Evolutionary conservation across 345 rosid species (phyloP).

Genomic region (Balakata baccata): DNA sequence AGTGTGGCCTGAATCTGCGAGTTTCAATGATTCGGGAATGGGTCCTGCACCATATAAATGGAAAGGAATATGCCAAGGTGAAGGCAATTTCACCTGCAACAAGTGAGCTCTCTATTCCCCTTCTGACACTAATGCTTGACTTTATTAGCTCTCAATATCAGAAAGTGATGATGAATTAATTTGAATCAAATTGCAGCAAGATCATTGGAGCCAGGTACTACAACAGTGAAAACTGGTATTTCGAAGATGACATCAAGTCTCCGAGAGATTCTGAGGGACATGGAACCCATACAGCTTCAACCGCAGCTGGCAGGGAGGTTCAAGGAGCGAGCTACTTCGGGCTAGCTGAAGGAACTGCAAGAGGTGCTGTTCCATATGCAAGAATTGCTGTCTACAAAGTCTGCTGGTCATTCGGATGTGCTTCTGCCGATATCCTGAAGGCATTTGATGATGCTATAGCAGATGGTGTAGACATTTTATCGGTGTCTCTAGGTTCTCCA

Average conservation of each 20-base stretch:
- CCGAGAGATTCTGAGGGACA: slow-evolving; percentile 31
- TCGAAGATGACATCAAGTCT: slow-evolving; percentile 11
- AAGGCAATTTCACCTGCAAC: slow-evolving; percentile 30
- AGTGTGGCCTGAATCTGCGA: slow-evolving; percentile 26
- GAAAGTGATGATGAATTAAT: not conserved
- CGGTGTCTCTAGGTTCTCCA: slow-evolving; percentile 19
- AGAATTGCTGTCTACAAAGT: slow-evolving; percentile 38
- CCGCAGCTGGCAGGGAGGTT: slow-evolving; percentile 30
- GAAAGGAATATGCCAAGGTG: slow-evolving; percentile 27
- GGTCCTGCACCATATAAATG: slow-evolving; percentile 23
- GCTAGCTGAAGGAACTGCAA: slow-evolving; percentile 31
- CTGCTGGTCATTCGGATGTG: slow-evolving; percentile 34
- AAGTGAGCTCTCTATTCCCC: slow-evolving; percentile 14
- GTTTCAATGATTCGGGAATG: slow-evolving; percentile 23
- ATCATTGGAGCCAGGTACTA: slow-evolving; percentile 32
- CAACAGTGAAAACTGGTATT: not conserved
- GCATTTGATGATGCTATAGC: slow-evolving; percentile 49
- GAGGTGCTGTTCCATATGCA: slow-evolving; percentile 39
- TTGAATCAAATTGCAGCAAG: slow-evolving; percentile 18
- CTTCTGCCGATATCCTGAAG: slow-evolving; percentile 30
- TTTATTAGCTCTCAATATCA: not conserved
- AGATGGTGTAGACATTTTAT: slow-evolving; percentile 35
- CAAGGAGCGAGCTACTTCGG: slow-evolving; percentile 25
- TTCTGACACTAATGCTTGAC: not conserved
- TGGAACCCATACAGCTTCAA: slow-evolving; percentile 40